These are phyloP conservation scores for Lentinula guzmanii DNA, from an alignment of 768 basidiomycete genomes.

Conservation along the genomic window DNA sequence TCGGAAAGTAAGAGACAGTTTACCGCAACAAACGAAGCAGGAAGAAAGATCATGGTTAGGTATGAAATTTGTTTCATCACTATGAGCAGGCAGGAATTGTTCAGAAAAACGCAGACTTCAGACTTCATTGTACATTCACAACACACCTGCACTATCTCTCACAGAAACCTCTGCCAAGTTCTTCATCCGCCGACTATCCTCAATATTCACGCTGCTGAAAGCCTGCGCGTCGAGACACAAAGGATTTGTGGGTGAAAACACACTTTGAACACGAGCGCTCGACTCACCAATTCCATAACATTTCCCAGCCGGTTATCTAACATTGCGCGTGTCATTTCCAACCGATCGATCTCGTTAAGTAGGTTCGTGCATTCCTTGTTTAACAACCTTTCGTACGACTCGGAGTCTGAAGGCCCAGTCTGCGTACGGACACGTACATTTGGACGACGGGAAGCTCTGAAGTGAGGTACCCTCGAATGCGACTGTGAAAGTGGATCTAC, in stretches of 20 bases:
- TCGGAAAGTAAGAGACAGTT: constrained; percentile 7
- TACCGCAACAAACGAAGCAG: constrained; percentile 44
- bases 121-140: background rate
- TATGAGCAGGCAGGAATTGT: constrained; percentile 4
- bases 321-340: constrained; percentile 35
- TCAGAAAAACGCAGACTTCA: background rate
- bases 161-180: constrained; percentile 33
- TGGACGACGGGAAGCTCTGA: background rate
- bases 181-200: constrained; percentile 38
- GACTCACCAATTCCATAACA: constrained; percentile 34
- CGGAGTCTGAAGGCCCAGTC: constrained; percentile 6
- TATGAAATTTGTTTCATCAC: constrained; percentile 52
- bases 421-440: background rate
- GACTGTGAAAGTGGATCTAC: background rate
- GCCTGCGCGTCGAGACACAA: constrained; percentile 22
- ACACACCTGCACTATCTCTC: constrained; percentile 34
- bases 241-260: background rate
- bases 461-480: background rate
- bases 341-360: constrained; percentile 40
- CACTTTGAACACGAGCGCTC: constrained; percentile 9
- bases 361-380: constrained; percentile 41
- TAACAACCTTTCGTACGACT: constrained; percentile 19
- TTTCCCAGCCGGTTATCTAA: constrained; percentile 41
- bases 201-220: constrained; percentile 42
- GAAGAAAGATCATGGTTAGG: constrained; percentile 57